Evolutionary conservation across 1,284 basidiomycete species (phyloP).

Genomic region (Ustilago esculenta): DNA sequence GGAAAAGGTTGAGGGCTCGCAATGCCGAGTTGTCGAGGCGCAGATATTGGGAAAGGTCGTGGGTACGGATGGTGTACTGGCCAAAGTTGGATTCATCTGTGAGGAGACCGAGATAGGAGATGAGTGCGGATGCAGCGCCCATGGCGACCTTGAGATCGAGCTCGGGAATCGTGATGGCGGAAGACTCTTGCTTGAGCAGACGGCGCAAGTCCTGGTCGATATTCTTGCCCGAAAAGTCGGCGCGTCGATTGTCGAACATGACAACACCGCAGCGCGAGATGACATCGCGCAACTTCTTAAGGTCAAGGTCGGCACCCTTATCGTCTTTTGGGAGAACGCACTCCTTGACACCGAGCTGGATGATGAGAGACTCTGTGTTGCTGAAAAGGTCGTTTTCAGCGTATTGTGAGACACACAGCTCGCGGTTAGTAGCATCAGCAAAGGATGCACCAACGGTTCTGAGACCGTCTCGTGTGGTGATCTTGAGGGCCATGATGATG

Average conservation of each 20-base stretch:
- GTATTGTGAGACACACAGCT: conserved; percentile 80
- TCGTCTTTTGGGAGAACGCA: conserved; percentile 74
- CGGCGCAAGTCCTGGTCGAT: conserved; percentile 86
- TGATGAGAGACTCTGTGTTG: conserved; percentile 94
- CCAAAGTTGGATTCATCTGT: conserved; percentile 83
- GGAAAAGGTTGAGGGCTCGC: conserved; percentile 86
- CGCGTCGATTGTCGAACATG: conserved; percentile 82
- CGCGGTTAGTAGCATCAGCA: conserved; percentile 71
- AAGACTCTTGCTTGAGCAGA: conserved; percentile 72
- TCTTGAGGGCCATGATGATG: conserved; percentile 87
- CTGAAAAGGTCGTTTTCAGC: conserved; percentile 95
- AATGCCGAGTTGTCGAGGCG: conserved; percentile 93
- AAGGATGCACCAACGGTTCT: conserved; percentile 72
- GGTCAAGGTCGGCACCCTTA: conserved; percentile 77
- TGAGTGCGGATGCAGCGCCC: conserved; percentile 80
- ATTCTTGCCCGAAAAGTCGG: conserved; percentile 81
- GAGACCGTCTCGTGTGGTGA: conserved; percentile 73
- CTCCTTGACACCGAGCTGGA: conserved; percentile 96
- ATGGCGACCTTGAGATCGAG: conserved; percentile 82
- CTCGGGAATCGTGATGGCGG: conserved; percentile 70
- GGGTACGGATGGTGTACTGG: conserved; percentile 81
- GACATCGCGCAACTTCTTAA: conserved; percentile 69
- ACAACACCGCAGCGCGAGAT: conserved; percentile 91
- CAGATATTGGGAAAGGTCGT: conserved; percentile 95
- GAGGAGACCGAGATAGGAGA: conserved; percentile 85